These are phyloP conservation scores for Vigna mungo DNA, from an alignment of 306 rosid genomes.

Conservation along the genomic window DNA sequence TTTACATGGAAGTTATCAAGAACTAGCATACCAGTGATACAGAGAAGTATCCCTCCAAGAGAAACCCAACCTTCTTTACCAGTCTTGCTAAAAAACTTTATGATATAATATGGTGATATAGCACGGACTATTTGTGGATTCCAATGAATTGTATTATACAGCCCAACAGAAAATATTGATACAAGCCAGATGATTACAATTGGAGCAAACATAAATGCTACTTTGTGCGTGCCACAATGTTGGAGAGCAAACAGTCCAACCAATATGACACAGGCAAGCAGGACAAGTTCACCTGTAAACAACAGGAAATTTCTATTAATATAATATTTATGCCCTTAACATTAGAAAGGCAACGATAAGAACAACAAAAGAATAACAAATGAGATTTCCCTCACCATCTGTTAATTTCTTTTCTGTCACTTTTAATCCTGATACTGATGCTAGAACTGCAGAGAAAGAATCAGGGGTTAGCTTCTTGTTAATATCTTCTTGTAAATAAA, in stretches of 20 bases:
- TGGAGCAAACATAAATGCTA: slow-evolving; percentile 84
- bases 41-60: slow-evolving; percentile 87
- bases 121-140: slow-evolving; percentile 71
- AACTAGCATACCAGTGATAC: slow-evolving; percentile 76
- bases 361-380: neutral
- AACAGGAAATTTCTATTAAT: slow-evolving; percentile 36
- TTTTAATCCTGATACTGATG: slow-evolving; percentile 80
- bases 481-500: slow-evolving; percentile 20
- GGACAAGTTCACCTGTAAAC: slow-evolving; percentile 67
- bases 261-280: slow-evolving; percentile 85
- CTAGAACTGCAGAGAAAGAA: slow-evolving; percentile 68
- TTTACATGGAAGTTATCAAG: slow-evolving; percentile 25
- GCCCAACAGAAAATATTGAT: slow-evolving; percentile 74
- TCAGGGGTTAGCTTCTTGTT: slow-evolving; percentile 8
- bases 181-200: slow-evolving; percentile 77
- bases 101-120: slow-evolving; percentile 72
- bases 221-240: slow-evolving; percentile 87
- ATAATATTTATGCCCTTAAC: slow-evolving; percentile 8
- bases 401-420: slow-evolving; percentile 67
- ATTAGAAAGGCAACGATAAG: slow-evolving; percentile 24
- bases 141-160: slow-evolving; percentile 77
- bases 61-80: slow-evolving; percentile 91
- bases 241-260: slow-evolving; percentile 90
- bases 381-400: slow-evolving; percentile 53
- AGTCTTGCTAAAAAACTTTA: slow-evolving; percentile 69